phyloP scores from a whole-genome alignment of 2,329 filamentous ascomycete genomes.

The Cladophialophora immunda region DNA sequence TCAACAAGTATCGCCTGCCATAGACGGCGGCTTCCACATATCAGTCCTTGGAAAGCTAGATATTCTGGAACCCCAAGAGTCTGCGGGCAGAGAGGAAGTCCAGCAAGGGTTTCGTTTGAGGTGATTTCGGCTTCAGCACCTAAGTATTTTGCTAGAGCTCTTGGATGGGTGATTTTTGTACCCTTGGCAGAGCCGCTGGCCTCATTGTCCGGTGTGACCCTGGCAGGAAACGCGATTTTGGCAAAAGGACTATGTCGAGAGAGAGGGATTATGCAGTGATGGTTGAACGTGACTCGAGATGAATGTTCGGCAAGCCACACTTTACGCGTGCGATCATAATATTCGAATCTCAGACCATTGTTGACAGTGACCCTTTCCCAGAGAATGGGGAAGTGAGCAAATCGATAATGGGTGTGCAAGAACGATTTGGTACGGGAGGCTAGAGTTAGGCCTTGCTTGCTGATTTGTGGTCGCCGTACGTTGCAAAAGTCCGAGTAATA shows the following conservation, averaged over 20 bases:
- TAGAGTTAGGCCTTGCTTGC: conserved; percentile 46
- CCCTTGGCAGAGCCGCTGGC: background rate
- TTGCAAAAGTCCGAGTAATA: conserved; percentile 46
- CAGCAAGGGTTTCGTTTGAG: conserved; percentile 60
- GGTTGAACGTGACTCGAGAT: conserved; percentile 52
- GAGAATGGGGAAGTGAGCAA: conserved; percentile 51
- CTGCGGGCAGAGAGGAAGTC: conserved; percentile 56
- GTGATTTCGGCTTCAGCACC: conserved; percentile 52
- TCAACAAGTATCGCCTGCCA: conserved; percentile 62
- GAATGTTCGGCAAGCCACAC: conserved; percentile 51
- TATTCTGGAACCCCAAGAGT: conserved; percentile 60
- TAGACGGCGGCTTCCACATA: conserved; percentile 54
- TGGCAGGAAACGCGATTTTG: conserved; percentile 41
- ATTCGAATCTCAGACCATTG: conserved; percentile 57
- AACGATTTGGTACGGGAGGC: conserved; percentile 59
- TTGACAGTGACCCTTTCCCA: conserved; percentile 56
- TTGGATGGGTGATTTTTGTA: background rate
- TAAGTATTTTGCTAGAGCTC: conserved; percentile 32
- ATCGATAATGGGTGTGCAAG: conserved; percentile 59
- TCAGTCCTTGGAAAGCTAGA: conserved; percentile 55
- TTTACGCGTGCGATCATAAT: conserved; percentile 54
- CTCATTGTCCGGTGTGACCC: conserved; percentile 34
- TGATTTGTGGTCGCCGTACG: conserved; percentile 36
- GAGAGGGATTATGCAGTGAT: conserved; percentile 54
- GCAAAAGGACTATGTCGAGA: conserved; percentile 50